These are phyloP conservation scores for Ophiocordyceps camponoti-rufipedis DNA, from an alignment of 2,329 filamentous ascomycete species.

Conservation along the genomic window DNA sequence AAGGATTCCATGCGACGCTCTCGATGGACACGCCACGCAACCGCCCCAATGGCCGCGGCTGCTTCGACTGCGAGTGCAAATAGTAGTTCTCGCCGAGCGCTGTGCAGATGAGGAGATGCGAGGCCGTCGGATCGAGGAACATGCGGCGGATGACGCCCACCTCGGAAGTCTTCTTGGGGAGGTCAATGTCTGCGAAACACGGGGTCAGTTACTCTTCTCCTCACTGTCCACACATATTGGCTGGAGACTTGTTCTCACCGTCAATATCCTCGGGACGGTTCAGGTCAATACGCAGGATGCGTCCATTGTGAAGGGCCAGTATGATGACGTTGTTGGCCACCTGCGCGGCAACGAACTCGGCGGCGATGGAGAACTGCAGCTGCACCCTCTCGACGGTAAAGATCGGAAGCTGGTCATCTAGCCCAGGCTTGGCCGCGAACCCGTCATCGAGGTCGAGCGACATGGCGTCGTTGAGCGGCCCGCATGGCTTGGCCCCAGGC, in stretches of 20 bases:
- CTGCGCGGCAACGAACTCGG: conserved; percentile 90
- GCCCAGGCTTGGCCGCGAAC: conserved; percentile 44
- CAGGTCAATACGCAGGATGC: conserved; percentile 84
- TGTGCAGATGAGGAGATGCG: conserved; percentile 82
- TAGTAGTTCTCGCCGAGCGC: conserved; percentile 93
- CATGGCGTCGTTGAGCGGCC: conserved; percentile 10
- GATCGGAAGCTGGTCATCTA: conserved; percentile 61
- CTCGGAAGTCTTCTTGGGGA: conserved; percentile 83
- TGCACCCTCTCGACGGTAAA: conserved; percentile 89
- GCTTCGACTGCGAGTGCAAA: conserved; percentile 83
- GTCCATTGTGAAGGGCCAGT: conserved; percentile 76
- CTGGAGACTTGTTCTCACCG: conserved; percentile 26
- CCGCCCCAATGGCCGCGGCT: conserved; percentile 64
- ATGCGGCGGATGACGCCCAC: conserved; percentile 84
- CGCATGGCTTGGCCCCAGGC: conserved; percentile 3
- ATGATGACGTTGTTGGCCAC: conserved; percentile 96
- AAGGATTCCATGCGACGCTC: conserved; percentile 86
- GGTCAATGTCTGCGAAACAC: conserved; percentile 60
- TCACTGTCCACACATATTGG: not conserved
- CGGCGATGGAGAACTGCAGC: conserved; percentile 84
- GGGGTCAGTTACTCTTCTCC: not conserved
- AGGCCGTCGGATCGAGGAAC: conserved; percentile 94
- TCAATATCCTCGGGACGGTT: conserved; percentile 93
- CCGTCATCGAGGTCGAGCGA: conserved; percentile 31
- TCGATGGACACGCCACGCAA: conserved; percentile 79